Base-by-base conservation (phyloP, 305 asterid genomes). In the Solanum hybrid region DNA sequence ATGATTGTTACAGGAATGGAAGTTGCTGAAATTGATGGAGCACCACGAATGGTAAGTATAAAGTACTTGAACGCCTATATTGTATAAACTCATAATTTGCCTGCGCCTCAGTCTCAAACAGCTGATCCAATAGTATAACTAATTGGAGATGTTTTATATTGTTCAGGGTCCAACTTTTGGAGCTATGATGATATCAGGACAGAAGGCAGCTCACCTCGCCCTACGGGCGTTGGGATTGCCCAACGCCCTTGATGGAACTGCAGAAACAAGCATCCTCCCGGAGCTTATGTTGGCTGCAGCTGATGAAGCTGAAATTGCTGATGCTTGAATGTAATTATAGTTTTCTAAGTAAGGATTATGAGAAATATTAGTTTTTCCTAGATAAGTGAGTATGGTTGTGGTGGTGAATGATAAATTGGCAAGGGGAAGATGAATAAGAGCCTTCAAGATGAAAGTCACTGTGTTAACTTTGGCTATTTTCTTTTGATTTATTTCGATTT, bases 1-100 rank as follows among this genome's bases (percentile, higher is more conserved):
- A 97, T 97, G 99, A 97, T 97, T 39, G 99, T 97, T 6, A 96
- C 99, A 3, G 99, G 99, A 34, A 97, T 97, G 99, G 99, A 97
- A 91, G 99, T 97, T 31, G 99, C 99, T 1, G 99, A 97, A 72
- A 97, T 97, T 57, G 99, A 97, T 73, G 99, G 99, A 32, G 90
- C 99, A 17, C 99, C 99, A 6, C 94, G 99, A 93, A 97, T 97
- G 99, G 99, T 97, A 90, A 92, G 73, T 15, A 4, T 38, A 39
- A 38, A 82, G 7, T 82, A 41, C 5, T 13, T 11, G 10, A 8
- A 36, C 26, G 4, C 1, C 11, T 20, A 22, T 20, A 61, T 61
- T 20, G 5, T 61, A 20, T 20, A 20, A 68, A 36, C 29, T 36
- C 86, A 29, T 3, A 36, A 10, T 79, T 37, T n/a, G 61, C 10